A percentile compares a stretch with the other conserved stretches of the same genome.
Evolutionary conservation across 2,329 filamentous ascomycete species (phyloP).

Genomic region (Neopestalotiopsis sp.): DNA sequence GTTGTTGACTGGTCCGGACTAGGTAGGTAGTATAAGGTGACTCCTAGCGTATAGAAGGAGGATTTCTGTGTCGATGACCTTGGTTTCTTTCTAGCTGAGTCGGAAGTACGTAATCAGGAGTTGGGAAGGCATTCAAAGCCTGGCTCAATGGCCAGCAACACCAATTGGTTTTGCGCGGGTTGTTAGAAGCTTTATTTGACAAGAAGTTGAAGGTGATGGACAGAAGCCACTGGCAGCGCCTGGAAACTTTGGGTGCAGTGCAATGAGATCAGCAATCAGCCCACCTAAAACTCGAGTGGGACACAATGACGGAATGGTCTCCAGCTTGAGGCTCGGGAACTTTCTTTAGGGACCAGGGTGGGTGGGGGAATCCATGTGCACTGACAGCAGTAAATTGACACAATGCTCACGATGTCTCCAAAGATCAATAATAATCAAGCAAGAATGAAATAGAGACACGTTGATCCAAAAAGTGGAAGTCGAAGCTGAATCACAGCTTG

Average conservation of each 20-base stretch:
- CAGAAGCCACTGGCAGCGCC: constrained; percentile 5
- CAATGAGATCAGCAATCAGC: constrained; percentile 5
- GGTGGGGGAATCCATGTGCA: too few species aligned
- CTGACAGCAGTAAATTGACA: too few species aligned
- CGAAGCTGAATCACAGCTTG: too few species aligned
- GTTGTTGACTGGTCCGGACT: constrained; percentile 33
- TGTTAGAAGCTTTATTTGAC: not conserved
- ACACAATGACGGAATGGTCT: constrained; percentile 12
- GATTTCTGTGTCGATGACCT: not conserved
- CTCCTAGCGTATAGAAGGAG: not conserved
- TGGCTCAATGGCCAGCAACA: not conserved
- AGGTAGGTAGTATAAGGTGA: not conserved
- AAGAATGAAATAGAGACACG: too few species aligned
- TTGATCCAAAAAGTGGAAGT: too few species aligned
- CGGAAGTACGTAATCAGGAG: not conserved
- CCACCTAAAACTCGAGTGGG: constrained; percentile 7
- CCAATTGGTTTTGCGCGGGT: not conserved
- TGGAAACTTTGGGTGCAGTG: constrained; percentile 13
- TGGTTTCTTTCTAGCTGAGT: not conserved
- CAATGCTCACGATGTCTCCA: too few species aligned
- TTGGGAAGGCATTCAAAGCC: constrained; percentile 8
- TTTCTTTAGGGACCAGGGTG: not conserved
- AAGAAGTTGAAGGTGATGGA: not conserved
- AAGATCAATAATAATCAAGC: too few species aligned
- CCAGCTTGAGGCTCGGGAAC: constrained; percentile 1